These are phyloP conservation scores for Elongisporangium senticosum DNA, from an alignment of 352 stramenopile genomes.

Conservation along the genomic window DNA sequence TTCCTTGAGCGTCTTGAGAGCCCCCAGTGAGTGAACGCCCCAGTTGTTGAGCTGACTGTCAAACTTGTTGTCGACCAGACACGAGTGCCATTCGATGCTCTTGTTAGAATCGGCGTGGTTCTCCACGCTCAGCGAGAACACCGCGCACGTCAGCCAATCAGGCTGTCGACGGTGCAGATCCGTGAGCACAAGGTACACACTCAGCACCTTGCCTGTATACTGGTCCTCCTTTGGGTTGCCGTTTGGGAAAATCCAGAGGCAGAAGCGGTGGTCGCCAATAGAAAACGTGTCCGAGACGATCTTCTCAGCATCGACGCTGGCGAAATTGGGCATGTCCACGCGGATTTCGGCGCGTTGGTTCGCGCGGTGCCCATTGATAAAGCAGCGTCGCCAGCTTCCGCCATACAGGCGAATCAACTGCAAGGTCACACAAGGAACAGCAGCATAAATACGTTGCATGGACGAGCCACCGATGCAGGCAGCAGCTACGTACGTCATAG, in stretches of 20 bases:
- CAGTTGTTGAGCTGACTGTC: conserved; percentile 71
- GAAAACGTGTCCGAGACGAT: conserved; percentile 71
- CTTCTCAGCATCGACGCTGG: conserved; percentile 43
- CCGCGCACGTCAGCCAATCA: conserved; percentile 71
- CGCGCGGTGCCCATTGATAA: conserved; percentile 37
- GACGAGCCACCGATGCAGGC: conserved; percentile 4
- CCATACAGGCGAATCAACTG: conserved; percentile 73
- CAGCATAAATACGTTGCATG: conserved; percentile 1
- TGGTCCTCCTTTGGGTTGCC: conserved; percentile 76
- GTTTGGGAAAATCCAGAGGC: conserved; percentile 72
- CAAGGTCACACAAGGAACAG: not conserved
- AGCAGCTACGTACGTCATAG: conserved; percentile 54
- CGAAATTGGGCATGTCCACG: conserved; percentile 55
- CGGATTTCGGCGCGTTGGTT: conserved; percentile 47
- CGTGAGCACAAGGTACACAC: conserved; percentile 77
- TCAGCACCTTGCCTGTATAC: conserved; percentile 62
- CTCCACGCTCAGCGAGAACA: conserved; percentile 68
- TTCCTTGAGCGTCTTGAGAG: conserved; percentile 46
- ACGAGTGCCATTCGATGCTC: conserved; percentile 76
- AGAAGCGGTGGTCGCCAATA: conserved; percentile 71
- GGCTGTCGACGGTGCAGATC: conserved; percentile 45
- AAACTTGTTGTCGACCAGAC: conserved; percentile 80
- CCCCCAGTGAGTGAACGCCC: conserved; percentile 71
- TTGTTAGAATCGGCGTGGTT: conserved; percentile 38
- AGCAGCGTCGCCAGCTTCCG: conserved; percentile 68